Percentiles rank a stretch among this genome's conserved stretches.
Conservation (phyloP, 2,329 filamentous ascomycete species). For the Coleophoma crateriformis region DNA sequence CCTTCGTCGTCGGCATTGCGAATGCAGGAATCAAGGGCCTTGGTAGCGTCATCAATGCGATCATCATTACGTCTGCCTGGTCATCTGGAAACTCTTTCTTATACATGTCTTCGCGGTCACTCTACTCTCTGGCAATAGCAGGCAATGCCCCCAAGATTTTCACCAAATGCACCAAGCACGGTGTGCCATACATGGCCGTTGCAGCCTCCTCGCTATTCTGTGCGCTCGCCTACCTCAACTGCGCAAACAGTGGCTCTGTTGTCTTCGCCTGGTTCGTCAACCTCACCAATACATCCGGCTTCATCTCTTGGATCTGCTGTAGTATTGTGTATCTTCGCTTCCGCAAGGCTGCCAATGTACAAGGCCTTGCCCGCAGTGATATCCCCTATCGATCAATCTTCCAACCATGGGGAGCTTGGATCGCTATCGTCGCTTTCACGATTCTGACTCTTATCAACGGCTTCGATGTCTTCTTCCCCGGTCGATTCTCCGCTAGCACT, state of each 20-base stretch:
- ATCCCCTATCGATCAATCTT: conserved; percentile 48
- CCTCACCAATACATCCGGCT: conserved; percentile 44
- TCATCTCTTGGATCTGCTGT: conserved; percentile 48
- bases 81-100: conserved; percentile 50
- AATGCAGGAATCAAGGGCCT: conserved; percentile 42
- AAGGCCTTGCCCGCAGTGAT: conserved; percentile 30
- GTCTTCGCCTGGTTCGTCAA: conserved; percentile 53
- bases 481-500: conserved; percentile 45
- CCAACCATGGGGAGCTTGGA: conserved; percentile 52
- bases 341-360: conserved; percentile 39
- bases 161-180: conserved; percentile 41
- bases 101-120: conserved; percentile 44
- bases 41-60: conserved; percentile 47
- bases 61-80: conserved; percentile 48
- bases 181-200: conserved; percentile 45
- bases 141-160: conserved; percentile 46
- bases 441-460: conserved; percentile 56
- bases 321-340: conserved; percentile 55
- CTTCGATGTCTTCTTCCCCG: conserved; percentile 58
- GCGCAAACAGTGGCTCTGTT: conserved; percentile 34
- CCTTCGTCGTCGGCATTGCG: conserved; percentile 43
- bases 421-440: conserved; percentile 41
- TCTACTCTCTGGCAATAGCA: conserved; percentile 46
- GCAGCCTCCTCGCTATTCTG: conserved; percentile 35
- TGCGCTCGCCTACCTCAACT: conserved; percentile 41